Percentiles rank a stretch among this genome's conserved stretches.
Evolutionary conservation across 2,329 filamentous ascomycete species (phyloP).

Genomic region (Gaeumannomyces sp.): DNA sequence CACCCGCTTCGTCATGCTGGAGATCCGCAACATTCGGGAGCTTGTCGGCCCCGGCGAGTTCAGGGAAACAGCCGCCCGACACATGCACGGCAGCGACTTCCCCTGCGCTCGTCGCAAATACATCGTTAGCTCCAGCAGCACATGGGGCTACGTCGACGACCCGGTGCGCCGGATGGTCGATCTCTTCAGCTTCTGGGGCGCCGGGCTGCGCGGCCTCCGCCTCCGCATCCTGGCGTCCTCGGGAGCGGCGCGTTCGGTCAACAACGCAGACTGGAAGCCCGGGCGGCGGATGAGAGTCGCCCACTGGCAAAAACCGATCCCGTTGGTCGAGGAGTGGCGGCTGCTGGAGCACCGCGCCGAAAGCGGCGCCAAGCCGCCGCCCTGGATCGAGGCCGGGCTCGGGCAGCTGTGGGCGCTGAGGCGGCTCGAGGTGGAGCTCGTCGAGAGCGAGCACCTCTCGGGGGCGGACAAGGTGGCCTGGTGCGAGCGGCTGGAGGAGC

Average conservation of each 20-base stretch:
- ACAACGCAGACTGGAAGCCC: conserved; percentile 12
- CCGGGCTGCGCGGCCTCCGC: conserved; percentile 31
- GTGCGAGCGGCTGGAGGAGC: conserved; percentile 26
- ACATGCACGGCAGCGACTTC: too few species aligned
- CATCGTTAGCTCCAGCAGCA: too few species aligned
- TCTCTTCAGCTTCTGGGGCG: conserved; percentile 30
- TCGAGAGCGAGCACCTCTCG: conserved; percentile 13
- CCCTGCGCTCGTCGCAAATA: too few species aligned
- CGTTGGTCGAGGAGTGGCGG: conserved; percentile 14
- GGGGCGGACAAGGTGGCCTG: conserved; percentile 27
- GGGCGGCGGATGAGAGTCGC: background rate
- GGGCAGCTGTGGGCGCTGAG: conserved; percentile 24
- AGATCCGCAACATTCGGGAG: conserved; percentile 32
- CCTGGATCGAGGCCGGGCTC: conserved; percentile 29
- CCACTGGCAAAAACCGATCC: background rate
- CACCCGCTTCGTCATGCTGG: conserved; percentile 34
- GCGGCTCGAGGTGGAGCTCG: conserved; percentile 35
- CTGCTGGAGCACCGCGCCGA: background rate
- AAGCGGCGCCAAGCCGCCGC: conserved; percentile 6
- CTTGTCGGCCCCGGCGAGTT: conserved; percentile 17
- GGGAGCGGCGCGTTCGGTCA: conserved; percentile 12
- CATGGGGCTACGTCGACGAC: background rate
- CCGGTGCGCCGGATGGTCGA: conserved; percentile 24
- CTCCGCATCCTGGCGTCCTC: conserved; percentile 29
- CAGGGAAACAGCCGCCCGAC: too few species aligned